Evolutionary conservation across 345 rosid species (phyloP), one percentile per base, ranked within the genome.

Genomic region (Xanthoceras sorbifolium): DNA sequence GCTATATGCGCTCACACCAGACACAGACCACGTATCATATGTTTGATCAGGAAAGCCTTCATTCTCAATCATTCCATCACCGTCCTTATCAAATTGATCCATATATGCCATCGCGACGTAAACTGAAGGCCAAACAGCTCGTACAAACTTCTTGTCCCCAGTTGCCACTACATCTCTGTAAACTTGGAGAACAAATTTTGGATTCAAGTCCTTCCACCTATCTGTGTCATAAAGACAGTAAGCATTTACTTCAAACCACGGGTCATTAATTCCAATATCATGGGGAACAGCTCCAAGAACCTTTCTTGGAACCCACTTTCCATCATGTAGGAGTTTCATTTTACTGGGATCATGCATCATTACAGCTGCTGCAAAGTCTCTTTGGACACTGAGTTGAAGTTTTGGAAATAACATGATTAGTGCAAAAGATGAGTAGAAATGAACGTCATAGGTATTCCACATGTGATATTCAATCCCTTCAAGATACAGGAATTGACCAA

Each of bases 401-500:
- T 93, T 95, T 17, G 99, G 98, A 80, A 93, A 95, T 55, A 95
- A 86, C 97, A 87, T 89, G 76, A 95, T 82, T 3, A 95, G 82
- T 5, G 98, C 91, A 78, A 92, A 95, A 36, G 99, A 95, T 3
- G 99, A 85, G 62, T 93, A 95, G 82, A 95, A 95, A 80, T 95
- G 99, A 76, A 95, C 97, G 65, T 93, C 99, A 32, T 93, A 95
- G 34, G 99, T 93, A 85, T 93, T 93, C 98, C 98, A 95, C 98
- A 95, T 93, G 50, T 71, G 93, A 77, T 92, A 95, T 67, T 95
- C 99, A 11, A 88, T 36, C 52, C 99, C 99, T 88, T 95, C 98
- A 11, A 93, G 87, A 73, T 95, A 93, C 64, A 95, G 96, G 81
- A 95, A 95, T 67, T 93, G 98, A 9, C 99, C 99, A 6, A 95